Conservation (phyloP, 345 rosid genomes). For the Iberis pinnata region DNA sequence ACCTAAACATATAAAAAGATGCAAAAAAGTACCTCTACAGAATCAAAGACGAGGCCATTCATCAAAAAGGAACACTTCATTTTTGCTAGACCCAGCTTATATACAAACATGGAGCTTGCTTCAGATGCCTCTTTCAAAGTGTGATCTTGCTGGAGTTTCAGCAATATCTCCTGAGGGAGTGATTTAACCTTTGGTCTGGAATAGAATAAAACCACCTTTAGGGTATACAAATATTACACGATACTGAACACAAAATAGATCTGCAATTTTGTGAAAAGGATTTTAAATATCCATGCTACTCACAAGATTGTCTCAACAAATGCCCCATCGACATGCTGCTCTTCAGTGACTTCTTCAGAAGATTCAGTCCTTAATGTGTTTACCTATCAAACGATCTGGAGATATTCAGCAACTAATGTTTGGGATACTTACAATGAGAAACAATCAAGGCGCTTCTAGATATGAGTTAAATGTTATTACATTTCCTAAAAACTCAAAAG, state of each 20-base stretch:
- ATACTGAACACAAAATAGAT: conserved; percentile 13
- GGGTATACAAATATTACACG: conserved; percentile 4
- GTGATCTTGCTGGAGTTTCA: conserved; percentile 73
- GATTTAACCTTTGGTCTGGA: conserved; percentile 68
- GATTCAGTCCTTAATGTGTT: conserved; percentile 59
- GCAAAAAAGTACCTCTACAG: conserved; percentile 61
- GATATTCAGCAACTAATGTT: conserved; percentile 11
- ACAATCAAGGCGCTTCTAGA: conserved; percentile 1
- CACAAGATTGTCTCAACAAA: conserved; percentile 84
- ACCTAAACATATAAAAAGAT: conserved; percentile 4
- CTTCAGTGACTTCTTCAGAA: conserved; percentile 57
- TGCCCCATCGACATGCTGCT: conserved; percentile 81
- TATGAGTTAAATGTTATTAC: conserved; percentile 35
- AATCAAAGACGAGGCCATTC: conserved; percentile 92
- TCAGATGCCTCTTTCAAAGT: conserved; percentile 49
- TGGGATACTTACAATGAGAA: conserved; percentile 13
- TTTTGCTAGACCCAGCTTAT: conserved; percentile 79
- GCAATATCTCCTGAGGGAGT: conserved; percentile 73
- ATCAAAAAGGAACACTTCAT: conserved; percentile 63
- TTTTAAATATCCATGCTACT: conserved; percentile 31
- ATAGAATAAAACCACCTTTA: conserved; percentile 23
- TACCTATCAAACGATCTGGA: conserved; percentile 39
- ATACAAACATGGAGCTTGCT: conserved; percentile 76
- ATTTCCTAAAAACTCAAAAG: conserved; percentile 83
- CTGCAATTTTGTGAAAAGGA: background rate